Evolutionary conservation across 225 moss, liverwort and hornwort genomes (phyloP).

Genomic region (Rhytidiadelphus loreus): DNA sequence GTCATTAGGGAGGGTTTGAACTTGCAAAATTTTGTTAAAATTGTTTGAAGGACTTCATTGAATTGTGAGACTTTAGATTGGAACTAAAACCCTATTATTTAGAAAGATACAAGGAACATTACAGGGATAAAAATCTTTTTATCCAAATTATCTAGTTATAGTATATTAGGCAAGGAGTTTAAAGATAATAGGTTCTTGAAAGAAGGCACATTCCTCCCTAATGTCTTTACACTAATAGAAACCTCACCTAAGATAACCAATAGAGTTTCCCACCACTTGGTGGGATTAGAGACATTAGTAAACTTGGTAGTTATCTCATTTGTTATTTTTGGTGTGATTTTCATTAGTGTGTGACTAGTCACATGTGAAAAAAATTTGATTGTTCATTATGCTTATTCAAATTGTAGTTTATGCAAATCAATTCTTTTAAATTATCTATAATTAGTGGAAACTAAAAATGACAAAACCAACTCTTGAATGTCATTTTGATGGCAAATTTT

Average conservation of each 20-base stretch:
- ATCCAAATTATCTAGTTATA: neutral
- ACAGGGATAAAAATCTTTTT: rapidly evolving
- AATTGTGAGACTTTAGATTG: neutral
- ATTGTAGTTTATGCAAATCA: neutral
- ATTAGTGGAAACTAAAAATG: neutral
- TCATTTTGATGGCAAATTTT: neutral
- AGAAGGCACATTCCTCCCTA: neutral
- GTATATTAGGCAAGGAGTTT: neutral
- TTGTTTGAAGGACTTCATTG: neutral
- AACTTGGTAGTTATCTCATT: neutral
- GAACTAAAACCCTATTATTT: too few species aligned
- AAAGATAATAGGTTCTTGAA: neutral
- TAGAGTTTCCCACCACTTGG: rapidly evolving
- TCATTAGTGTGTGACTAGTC: too few species aligned
- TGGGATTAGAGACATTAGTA: rapidly evolving
- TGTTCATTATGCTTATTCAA: neutral
- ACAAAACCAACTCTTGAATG: neutral
- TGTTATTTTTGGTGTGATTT: rapidly evolving
- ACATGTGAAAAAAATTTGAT: neutral
- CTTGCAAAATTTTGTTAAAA: neutral
- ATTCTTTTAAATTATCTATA: neutral
- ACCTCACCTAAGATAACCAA: neutral
- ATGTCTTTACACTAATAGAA: neutral
- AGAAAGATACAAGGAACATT: rapidly evolving
- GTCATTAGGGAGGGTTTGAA: rapidly evolving